A percentile compares a stretch with the other conserved stretches of the same genome.
phyloP scores from a whole-genome alignment of 1,139 yeast species.

The Nakaseomyces kungkrabaensis region DNA sequence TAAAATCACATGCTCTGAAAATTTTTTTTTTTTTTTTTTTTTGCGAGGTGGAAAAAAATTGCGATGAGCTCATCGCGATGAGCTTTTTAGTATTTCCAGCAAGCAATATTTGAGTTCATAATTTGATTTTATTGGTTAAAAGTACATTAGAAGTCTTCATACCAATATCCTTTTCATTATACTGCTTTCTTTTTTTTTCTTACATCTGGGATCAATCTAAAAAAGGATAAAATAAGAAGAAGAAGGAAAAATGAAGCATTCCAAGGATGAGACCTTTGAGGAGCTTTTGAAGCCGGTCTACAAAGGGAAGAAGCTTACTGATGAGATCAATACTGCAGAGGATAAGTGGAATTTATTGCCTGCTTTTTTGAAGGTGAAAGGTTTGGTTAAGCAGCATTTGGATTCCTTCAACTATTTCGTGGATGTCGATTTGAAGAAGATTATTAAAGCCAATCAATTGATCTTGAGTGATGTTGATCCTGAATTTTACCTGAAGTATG shows the following conservation, averaged over 20 bases:
- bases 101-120: too few relatives aligned
- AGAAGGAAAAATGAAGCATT: constrained; percentile 4
- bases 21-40: too few relatives aligned
- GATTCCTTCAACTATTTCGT: constrained; percentile 95
- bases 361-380: constrained; percentile 90
- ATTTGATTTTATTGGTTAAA: too few relatives aligned
- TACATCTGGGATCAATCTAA: too few relatives aligned
- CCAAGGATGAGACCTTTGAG: constrained; percentile 48
- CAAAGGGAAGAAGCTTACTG: constrained; percentile 78
- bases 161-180: too few relatives aligned
- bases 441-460: constrained; percentile 79
- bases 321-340: constrained; percentile 78
- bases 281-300: constrained; percentile 72
- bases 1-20: too few relatives aligned
- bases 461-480: constrained; percentile 95
- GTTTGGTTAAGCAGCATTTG: constrained; percentile 90
- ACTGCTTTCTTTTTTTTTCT: too few relatives aligned
- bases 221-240: too few relatives aligned
- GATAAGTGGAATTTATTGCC: constrained; percentile 97
- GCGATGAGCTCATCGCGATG: too few relatives aligned
- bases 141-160: too few relatives aligned
- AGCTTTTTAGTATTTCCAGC: too few relatives aligned
- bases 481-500: constrained; percentile 82
- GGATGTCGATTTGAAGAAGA: constrained; percentile 85
- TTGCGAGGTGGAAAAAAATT: too few relatives aligned